These are phyloP conservation scores for Phytophthora cactorum DNA, from an alignment of 352 stramenopile genomes.

Conservation along the genomic window DNA sequence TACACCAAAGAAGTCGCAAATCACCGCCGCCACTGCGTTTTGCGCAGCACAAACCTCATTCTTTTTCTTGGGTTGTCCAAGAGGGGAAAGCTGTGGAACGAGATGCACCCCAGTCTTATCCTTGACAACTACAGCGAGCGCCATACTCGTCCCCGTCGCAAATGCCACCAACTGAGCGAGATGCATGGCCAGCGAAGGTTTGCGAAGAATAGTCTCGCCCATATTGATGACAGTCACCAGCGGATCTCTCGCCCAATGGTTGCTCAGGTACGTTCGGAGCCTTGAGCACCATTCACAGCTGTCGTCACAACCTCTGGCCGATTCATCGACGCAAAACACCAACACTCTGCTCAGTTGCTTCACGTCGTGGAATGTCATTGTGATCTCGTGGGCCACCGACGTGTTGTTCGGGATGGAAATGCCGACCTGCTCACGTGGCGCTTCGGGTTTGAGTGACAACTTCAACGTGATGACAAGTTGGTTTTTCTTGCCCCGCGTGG, in stretches of 20 bases:
- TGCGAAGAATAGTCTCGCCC: constrained; percentile 22
- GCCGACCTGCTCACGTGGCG: constrained; percentile 8
- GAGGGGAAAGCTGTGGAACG: constrained; percentile 5
- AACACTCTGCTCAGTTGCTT: constrained; percentile 22
- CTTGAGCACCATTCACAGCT: constrained; percentile 23
- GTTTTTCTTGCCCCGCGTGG: constrained; percentile 29
- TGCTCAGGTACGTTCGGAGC: constrained; percentile 15
- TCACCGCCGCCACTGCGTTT: constrained; percentile 17
- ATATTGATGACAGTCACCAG: constrained; percentile 18
- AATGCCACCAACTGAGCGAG: constrained; percentile 19
- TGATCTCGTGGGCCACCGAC: background rate
- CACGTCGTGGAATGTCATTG: constrained; percentile 22
- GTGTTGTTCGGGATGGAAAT: constrained; percentile 20
- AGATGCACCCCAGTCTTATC: constrained; percentile 12
- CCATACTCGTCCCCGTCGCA: constrained; percentile 4
- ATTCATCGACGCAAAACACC: constrained; percentile 22
- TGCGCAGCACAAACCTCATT: constrained; percentile 10
- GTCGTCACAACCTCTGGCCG: background rate
- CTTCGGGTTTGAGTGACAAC: constrained; percentile 19
- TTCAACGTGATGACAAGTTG: constrained; percentile 24
- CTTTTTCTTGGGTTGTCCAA: background rate
- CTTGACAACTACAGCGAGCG: constrained; percentile 2
- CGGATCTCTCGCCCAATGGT: constrained; percentile 18
- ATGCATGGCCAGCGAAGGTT: constrained; percentile 20
- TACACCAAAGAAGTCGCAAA: constrained; percentile 28